A percentile compares a stretch with the other conserved stretches of the same genome.
phyloP scores from a whole-genome alignment of 345 rosid species.

The Lepidium didymum region DNA sequence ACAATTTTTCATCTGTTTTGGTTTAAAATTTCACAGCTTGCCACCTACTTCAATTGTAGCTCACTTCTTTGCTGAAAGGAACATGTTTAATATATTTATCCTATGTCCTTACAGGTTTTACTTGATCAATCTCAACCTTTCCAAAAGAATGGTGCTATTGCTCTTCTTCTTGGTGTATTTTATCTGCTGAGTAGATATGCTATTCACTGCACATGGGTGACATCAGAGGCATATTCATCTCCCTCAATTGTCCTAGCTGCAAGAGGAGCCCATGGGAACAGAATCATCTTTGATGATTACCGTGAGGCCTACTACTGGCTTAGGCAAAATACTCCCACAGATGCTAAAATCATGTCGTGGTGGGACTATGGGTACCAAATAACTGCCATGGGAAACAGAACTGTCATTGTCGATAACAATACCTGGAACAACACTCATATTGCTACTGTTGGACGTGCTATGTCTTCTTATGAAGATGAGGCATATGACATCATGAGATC shows the following conservation, averaged over 20 bases:
- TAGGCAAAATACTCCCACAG: constrained; percentile 88
- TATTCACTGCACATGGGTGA: constrained; percentile 97
- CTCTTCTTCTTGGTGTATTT: constrained; percentile 81
- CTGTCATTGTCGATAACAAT: constrained; percentile 96
- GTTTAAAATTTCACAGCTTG: not conserved
- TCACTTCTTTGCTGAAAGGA: not conserved
- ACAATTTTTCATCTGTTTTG: not conserved
- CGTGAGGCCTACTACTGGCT: constrained; percentile 99
- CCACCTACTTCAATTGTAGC: not conserved
- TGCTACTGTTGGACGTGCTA: constrained; percentile 99
- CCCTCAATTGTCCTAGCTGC: constrained; percentile 98
- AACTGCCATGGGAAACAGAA: constrained; percentile 99
- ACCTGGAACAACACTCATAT: constrained; percentile 99
- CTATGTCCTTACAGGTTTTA: constrained; percentile 42
- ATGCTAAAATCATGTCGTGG: constrained; percentile 99
- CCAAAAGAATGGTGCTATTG: constrained; percentile 76
- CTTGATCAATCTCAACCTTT: constrained; percentile 97
- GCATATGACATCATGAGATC: constrained; percentile 95
- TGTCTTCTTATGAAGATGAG: constrained; percentile 96
- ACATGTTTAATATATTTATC: not conserved
- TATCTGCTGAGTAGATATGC: constrained; percentile 87
- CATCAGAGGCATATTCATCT: constrained; percentile 98
- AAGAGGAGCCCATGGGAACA: constrained; percentile 95
- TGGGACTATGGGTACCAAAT: constrained; percentile 99
- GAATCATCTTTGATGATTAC: constrained; percentile 93